phyloP scores from a whole-genome alignment of 352 stramenopile species.

The Phytophthora aleatoria region DNA sequence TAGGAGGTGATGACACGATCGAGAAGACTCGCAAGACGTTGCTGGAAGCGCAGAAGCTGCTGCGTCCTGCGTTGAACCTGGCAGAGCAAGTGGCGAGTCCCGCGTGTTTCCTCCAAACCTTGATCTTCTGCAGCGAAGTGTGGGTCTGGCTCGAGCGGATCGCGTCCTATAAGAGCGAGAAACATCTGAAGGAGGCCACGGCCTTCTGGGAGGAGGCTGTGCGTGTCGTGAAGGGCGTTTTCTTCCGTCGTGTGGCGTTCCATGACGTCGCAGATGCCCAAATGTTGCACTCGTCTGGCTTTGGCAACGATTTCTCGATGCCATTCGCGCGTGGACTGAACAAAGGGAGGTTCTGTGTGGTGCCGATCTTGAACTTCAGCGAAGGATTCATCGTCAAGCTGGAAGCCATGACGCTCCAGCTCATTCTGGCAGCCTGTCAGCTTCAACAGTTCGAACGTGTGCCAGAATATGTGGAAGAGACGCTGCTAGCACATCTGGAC shows the following conservation, averaged over 20 bases:
- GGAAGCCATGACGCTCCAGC: constrained; percentile 66
- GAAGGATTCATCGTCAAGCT: constrained; percentile 74
- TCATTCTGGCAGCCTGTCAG: constrained; percentile 77
- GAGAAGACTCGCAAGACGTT: constrained; percentile 67
- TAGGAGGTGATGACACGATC: constrained; percentile 53
- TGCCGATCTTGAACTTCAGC: constrained; percentile 86
- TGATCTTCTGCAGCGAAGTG: constrained; percentile 71
- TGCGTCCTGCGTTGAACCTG: constrained; percentile 65
- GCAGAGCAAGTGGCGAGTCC: constrained; percentile 72
- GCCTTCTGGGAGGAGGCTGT: constrained; percentile 85
- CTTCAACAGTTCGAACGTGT: constrained; percentile 81
- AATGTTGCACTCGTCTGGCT: constrained; percentile 34
- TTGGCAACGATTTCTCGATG: constrained; percentile 37
- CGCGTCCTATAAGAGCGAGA: constrained; percentile 78
- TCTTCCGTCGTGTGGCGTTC: constrained; percentile 78
- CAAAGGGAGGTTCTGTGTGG: constrained; percentile 63
- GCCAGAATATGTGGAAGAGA: constrained; percentile 76
- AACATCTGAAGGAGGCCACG: constrained; percentile 72
- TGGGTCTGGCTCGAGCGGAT: constrained; percentile 83
- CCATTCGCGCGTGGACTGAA: constrained; percentile 26
- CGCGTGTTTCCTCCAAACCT: constrained; percentile 53
- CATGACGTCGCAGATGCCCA: constrained; percentile 45
- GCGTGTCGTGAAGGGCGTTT: constrained; percentile 75
- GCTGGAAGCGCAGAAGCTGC: constrained; percentile 67
- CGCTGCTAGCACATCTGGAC: constrained; percentile 67